Percentiles rank a stretch among this genome's conserved stretches.
Conservation (phyloP, 179 eudicot genomes). For the Spinacia oleracea region DNA sequence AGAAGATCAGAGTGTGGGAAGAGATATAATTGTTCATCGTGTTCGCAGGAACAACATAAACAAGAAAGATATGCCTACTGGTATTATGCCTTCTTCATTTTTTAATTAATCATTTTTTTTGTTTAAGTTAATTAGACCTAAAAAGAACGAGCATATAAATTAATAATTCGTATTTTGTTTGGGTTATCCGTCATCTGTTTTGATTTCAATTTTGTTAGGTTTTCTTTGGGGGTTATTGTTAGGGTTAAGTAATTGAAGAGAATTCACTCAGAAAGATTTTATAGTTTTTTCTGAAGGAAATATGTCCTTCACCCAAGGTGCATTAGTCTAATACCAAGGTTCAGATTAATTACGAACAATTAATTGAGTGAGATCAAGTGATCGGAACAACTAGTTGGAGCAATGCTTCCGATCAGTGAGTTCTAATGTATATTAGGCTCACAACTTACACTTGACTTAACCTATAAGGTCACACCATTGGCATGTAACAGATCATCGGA, state of each 20-base stretch:
- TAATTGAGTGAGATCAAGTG: no score
- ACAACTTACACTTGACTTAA: no score
- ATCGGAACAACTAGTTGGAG: no score
- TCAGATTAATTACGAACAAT: no score
- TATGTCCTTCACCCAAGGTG: no score
- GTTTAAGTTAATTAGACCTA: neutral
- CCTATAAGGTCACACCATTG: no score
- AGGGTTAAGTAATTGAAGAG: neutral
- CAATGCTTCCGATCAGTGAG: no score
- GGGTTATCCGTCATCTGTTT: neutral
- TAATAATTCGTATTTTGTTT: neutral
- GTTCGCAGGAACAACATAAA: constrained; percentile 50
- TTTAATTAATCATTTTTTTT: neutral
- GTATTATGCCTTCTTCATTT: constrained; percentile 34
- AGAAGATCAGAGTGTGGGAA: constrained; percentile 33
- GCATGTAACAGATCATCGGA: no score
- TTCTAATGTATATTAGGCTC: no score
- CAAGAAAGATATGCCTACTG: constrained; percentile 72
- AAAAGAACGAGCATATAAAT: neutral
- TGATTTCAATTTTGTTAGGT: neutral
- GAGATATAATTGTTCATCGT: constrained; percentile 45
- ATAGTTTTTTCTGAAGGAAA: neutral
- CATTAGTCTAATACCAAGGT: no score
- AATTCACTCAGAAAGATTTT: neutral
- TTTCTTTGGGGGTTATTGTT: no score